These are phyloP conservation scores for Zostera marina DNA, from an alignment of 116 monocot species.

Conservation along the genomic window DNA sequence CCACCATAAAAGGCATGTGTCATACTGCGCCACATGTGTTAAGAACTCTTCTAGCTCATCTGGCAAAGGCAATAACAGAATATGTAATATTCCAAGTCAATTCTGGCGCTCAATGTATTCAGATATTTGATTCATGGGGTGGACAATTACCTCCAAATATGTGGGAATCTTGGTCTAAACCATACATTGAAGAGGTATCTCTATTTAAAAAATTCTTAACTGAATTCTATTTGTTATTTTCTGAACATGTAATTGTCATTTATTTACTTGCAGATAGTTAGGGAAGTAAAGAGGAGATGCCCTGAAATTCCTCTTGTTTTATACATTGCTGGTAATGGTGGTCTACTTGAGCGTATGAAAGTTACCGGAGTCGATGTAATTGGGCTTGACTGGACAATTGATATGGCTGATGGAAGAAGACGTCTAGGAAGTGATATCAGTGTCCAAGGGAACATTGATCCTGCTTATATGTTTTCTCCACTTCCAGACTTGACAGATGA, in stretches of 20 bases:
- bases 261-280: constrained; percentile 61
- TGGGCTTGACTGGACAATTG: constrained; percentile 95
- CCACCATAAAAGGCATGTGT: constrained; percentile 79
- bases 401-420: constrained; percentile 87
- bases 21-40: constrained; percentile 63
- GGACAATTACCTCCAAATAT: constrained; percentile 82
- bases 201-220: neutral
- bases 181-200: constrained; percentile 77
- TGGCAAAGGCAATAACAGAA: constrained; percentile 65
- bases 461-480: constrained; percentile 75
- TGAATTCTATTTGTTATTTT: no score
- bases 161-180: constrained; percentile 91
- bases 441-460: constrained; percentile 90
- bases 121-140: constrained; percentile 97
- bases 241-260: no score
- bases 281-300: constrained; percentile 40
- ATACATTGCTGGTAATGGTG: constrained; percentile 85
- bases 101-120: constrained; percentile 89
- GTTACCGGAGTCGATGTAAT: constrained; percentile 77
- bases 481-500: constrained; percentile 66
- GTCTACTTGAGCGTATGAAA: constrained; percentile 70
- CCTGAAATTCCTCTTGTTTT: constrained; percentile 69
- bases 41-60: constrained; percentile 57
- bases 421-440: constrained; percentile 46
- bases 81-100: constrained; percentile 84